A percentile compares a stretch with the other conserved stretches of the same genome.
Conservation (phyloP, 495 filamentous ascomycete genomes). For the Articulospora tetracladia region DNA sequence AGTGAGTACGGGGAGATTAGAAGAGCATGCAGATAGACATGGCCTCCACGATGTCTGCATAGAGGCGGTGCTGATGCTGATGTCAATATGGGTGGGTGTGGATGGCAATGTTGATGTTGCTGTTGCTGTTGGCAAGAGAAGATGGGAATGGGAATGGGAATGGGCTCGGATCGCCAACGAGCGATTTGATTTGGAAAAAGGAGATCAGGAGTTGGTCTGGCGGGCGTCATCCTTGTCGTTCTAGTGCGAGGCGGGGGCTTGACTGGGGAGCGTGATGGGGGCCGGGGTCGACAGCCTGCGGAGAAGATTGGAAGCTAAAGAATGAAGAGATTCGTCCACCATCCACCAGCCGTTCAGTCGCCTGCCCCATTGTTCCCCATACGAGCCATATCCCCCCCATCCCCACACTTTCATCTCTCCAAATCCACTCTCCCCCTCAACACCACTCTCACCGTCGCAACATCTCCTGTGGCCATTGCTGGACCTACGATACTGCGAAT, state of each 20-base stretch:
- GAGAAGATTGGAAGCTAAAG: neutral
- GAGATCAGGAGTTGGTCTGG: neutral
- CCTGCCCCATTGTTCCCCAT: too few relatives aligned
- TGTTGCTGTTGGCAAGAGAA: neutral
- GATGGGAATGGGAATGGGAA: too few relatives aligned
- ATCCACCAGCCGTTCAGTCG: too few relatives aligned
- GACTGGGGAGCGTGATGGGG: neutral
- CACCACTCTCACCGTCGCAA: neutral
- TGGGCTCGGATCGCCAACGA: too few relatives aligned
- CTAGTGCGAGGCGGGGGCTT: too few relatives aligned
- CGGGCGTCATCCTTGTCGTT: neutral
- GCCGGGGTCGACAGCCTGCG: neutral
- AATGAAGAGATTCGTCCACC: neutral
- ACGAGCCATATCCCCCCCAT: neutral
- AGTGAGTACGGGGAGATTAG: neutral
- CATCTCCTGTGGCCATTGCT: neutral
- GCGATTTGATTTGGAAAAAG: neutral
- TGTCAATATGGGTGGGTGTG: too few relatives aligned
- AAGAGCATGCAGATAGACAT: neutral
- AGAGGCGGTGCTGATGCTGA: too few relatives aligned
- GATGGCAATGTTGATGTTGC: too few relatives aligned
- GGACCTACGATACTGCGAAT: neutral
- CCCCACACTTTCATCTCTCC: neutral
- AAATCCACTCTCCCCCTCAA: neutral
- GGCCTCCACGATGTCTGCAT: neutral